phyloP scores from a whole-genome alignment of 2,329 filamentous ascomycete species.

The Hypoxylon sp. region DNA sequence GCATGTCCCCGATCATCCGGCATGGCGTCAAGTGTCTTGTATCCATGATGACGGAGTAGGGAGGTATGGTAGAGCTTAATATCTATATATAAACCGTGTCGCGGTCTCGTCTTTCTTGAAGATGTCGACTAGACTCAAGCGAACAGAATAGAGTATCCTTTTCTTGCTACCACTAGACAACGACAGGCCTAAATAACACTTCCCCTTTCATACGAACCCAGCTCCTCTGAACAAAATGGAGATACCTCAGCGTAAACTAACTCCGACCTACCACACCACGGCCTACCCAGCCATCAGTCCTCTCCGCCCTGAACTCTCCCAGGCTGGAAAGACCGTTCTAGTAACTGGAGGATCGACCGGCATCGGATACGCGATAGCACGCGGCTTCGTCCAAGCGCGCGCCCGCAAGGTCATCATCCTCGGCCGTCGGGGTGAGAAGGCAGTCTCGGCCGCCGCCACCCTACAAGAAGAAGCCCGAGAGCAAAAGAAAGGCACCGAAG shows the following conservation, averaged over 20 bases:
- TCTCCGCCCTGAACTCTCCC: constrained; percentile 49
- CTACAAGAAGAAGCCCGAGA: constrained; percentile 30
- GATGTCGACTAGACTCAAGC: neutral
- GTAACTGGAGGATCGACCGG: constrained; percentile 73
- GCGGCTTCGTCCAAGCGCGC: constrained; percentile 58
- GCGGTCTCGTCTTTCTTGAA: neutral
- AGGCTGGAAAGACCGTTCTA: constrained; percentile 62
- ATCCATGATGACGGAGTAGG: too few species aligned
- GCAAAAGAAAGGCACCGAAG: neutral
- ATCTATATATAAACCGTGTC: constrained; percentile 6
- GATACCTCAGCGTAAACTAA: constrained; percentile 21
- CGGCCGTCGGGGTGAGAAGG: constrained; percentile 47
- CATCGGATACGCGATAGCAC: constrained; percentile 71
- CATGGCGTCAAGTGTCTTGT: neutral
- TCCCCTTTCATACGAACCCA: neutral
- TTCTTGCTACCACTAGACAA: too few species aligned
- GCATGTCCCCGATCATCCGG: too few species aligned
- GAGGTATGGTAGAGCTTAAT: neutral
- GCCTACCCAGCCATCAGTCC: constrained; percentile 52
- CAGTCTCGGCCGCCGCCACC: constrained; percentile 43
- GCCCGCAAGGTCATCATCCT: constrained; percentile 51
- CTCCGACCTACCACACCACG: constrained; percentile 46
- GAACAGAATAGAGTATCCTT: neutral
- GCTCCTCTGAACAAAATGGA: constrained; percentile 1
- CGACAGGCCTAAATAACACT: too few species aligned